Conservation (phyloP, 1,139 yeast species). For the Trichomonascaceae sp. region DNA sequence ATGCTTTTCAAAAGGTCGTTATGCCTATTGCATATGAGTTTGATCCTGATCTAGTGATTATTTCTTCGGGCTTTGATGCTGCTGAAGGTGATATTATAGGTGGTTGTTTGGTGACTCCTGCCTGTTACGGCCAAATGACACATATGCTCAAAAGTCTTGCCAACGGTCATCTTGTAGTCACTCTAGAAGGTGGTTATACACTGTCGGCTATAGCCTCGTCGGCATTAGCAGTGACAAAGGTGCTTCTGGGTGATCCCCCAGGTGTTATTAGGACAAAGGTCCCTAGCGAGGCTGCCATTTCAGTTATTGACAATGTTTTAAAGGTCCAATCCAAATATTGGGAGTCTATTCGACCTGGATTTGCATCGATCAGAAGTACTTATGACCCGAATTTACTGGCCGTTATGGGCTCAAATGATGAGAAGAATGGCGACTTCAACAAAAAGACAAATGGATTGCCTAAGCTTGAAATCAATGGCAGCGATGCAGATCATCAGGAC, state of each 20-base stretch:
- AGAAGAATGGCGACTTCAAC: neutral
- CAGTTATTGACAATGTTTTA: slow-evolving; percentile 77
- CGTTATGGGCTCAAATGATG: slow-evolving; percentile 8
- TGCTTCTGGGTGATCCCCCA: slow-evolving; percentile 91
- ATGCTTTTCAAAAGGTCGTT: slow-evolving; percentile 83
- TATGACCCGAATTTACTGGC: slow-evolving; percentile 1
- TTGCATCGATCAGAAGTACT: slow-evolving; percentile 7
- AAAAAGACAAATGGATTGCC: neutral
- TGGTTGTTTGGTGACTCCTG: slow-evolving; percentile 94
- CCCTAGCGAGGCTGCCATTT: slow-evolving; percentile 59
- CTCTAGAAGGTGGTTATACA: slow-evolving; percentile 95
- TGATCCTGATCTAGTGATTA: slow-evolving; percentile 86
- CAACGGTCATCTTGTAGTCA: slow-evolving; percentile 80
- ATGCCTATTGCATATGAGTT: slow-evolving; percentile 87
- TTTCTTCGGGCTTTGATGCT: slow-evolving; percentile 96
- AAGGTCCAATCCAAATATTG: slow-evolving; percentile 80
- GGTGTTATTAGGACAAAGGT: slow-evolving; percentile 66
- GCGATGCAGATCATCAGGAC: neutral
- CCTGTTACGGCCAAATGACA: slow-evolving; percentile 95
- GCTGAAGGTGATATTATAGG: slow-evolving; percentile 98
- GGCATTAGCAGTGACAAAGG: slow-evolving; percentile 89
- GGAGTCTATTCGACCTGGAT: slow-evolving; percentile 77
- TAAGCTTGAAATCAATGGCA: neutral
- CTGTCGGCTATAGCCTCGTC: slow-evolving; percentile 84
- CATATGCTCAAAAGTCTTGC: slow-evolving; percentile 85